A percentile compares a stretch with the other conserved stretches of the same genome.
phyloP scores from a whole-genome alignment of 495 filamentous ascomycete genomes.

The Penicillium alfredii region DNA sequence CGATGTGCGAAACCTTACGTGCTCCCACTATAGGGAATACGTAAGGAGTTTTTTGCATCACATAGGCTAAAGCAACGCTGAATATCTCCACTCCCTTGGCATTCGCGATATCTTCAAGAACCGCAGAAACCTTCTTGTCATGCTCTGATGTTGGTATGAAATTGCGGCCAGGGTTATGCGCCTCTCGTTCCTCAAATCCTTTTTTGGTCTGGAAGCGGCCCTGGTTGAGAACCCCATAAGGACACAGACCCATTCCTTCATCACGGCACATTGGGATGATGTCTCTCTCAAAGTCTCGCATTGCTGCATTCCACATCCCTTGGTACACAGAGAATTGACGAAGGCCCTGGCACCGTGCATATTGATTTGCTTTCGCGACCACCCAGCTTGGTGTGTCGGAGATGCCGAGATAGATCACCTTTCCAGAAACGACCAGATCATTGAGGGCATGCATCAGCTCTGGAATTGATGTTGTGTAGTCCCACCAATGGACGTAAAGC shows the following conservation, averaged over 20 bases:
- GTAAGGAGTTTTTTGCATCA: slow-evolving; percentile 52
- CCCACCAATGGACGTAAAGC: slow-evolving; percentile 34
- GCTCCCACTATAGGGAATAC: slow-evolving; percentile 72
- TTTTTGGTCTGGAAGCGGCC: slow-evolving; percentile 29
- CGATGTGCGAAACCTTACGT: slow-evolving; percentile 56
- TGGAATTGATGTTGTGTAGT: slow-evolving; percentile 31
- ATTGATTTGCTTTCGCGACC: slow-evolving; percentile 31
- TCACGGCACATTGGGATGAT: slow-evolving; percentile 31
- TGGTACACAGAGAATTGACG: slow-evolving; percentile 27
- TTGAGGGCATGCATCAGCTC: slow-evolving; percentile 39
- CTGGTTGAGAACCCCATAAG: slow-evolving; percentile 13
- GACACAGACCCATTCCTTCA: slow-evolving; percentile 32
- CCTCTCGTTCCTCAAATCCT: slow-evolving; percentile 19
- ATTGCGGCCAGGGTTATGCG: slow-evolving; percentile 25
- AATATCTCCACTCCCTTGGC: slow-evolving; percentile 42
- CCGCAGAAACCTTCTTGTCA: slow-evolving; percentile 48
- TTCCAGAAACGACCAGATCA: slow-evolving; percentile 26
- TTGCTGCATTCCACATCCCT: slow-evolving; percentile 19
- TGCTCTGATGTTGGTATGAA: slow-evolving; percentile 24
- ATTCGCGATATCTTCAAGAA: slow-evolving; percentile 54
- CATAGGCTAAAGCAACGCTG: slow-evolving; percentile 49
- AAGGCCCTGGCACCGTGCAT: slow-evolving; percentile 22
- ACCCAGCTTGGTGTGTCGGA: slow-evolving; percentile 35
- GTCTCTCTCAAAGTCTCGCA: slow-evolving; percentile 29
- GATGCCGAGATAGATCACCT: slow-evolving; percentile 41